phyloP scores from a whole-genome alignment of 2,329 filamentous ascomycete species.

The Berkeleyomyces rouxiae region DNA sequence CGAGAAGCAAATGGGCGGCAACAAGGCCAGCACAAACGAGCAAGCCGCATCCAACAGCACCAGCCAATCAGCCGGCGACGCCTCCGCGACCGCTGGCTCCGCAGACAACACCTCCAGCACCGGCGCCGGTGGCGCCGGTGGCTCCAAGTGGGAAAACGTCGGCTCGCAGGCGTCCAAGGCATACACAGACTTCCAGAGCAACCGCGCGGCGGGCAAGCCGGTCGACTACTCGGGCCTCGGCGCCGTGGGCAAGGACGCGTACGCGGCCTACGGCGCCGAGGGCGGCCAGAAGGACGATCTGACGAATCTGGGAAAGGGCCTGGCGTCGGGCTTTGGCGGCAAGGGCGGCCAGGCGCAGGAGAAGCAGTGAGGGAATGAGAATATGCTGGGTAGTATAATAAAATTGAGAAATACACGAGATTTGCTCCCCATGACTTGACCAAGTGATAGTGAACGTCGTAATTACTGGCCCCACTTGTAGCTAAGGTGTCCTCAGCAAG shows the following conservation, averaged over 20 bases:
- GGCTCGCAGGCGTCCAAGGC: slow-evolving; percentile 13
- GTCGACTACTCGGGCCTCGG: slow-evolving; percentile 14
- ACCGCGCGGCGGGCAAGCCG: slow-evolving; percentile 12
- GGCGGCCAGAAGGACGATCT: slow-evolving; percentile 15
- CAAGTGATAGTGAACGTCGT: too few species aligned
- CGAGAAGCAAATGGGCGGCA: slow-evolving; percentile 12
- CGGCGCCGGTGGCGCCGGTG: not conserved
- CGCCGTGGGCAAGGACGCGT: slow-evolving; percentile 17
- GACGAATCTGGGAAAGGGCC: slow-evolving; percentile 13
- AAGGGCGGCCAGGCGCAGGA: not conserved
- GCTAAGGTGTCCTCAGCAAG: not conserved
- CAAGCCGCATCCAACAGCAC: not conserved
- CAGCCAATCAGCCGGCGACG: not conserved
- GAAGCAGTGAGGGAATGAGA: not conserved
- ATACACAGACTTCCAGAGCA: slow-evolving; percentile 11
- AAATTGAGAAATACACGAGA: too few species aligned
- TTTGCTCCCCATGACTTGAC: too few species aligned
- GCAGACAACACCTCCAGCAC: not conserved
- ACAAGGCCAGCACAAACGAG: not conserved
- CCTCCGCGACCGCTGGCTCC: not conserved
- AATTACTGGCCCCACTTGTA: not conserved
- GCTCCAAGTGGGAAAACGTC: slow-evolving; percentile 12
- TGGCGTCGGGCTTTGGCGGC: slow-evolving; percentile 9
- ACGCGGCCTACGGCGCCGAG: slow-evolving; percentile 18
- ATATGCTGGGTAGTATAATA: too few species aligned